Conservation (phyloP, 139 green algal genomes). For the Raphidocelis subcapitata region DNA sequence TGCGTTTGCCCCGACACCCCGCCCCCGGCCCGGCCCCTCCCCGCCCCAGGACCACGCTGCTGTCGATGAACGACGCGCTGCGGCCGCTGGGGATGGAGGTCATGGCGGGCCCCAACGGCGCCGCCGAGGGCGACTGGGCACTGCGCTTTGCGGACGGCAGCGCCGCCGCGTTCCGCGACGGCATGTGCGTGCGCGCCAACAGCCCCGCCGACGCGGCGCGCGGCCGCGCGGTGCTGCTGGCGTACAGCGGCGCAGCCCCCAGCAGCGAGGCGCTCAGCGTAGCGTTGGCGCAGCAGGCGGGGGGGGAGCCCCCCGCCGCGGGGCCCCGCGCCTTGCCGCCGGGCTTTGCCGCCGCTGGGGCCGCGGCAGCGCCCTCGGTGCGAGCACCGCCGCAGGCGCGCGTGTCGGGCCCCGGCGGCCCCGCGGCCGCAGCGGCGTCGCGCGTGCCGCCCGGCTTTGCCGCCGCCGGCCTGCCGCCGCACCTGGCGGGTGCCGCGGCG, state of each 20-base stretch:
- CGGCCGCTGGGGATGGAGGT: conserved; percentile 27
- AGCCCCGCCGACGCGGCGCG: not conserved
- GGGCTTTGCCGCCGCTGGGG: no score
- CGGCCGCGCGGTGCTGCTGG: not conserved
- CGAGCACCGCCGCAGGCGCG: no score
- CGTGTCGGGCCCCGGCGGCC: no score
- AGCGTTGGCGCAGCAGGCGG: not conserved
- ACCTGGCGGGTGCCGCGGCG: no score
- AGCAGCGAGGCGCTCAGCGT: not conserved
- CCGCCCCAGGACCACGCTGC: conserved; percentile 39
- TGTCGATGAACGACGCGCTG: conserved; percentile 39
- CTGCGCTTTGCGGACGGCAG: conserved; percentile 10
- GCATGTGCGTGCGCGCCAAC: conserved; percentile 1
- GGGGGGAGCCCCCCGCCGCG: no score
- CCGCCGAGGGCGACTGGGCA: conserved; percentile 7
- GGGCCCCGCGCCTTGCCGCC: no score
- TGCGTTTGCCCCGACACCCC: no score
- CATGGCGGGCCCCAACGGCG: not conserved
- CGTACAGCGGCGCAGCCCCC: conserved; percentile 4
- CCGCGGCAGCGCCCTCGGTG: no score
- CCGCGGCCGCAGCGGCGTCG: no score
- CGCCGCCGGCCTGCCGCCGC: no score
- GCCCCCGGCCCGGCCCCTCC: no score
- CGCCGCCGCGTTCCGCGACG: not conserved
- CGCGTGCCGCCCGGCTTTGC: no score